These are phyloP conservation scores for Aquilaria yunnanensis DNA, from an alignment of 345 rosid genomes.

Conservation along the genomic window DNA sequence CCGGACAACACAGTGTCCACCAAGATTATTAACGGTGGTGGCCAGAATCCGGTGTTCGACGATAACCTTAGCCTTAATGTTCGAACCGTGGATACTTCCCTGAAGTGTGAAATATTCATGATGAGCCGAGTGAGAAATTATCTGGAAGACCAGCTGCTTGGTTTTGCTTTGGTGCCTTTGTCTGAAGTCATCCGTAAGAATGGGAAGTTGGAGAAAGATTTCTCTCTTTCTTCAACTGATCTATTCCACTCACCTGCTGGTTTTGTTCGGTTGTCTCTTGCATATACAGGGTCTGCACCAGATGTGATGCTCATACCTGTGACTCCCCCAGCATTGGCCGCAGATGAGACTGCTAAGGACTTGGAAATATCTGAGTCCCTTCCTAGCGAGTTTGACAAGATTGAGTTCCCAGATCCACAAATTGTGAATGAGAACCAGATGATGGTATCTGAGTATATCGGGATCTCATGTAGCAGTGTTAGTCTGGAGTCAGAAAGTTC, in stretches of 20 bases:
- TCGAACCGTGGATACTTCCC: conserved; percentile 54
- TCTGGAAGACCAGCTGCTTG: conserved; percentile 87
- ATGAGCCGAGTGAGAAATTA: conserved; percentile 93
- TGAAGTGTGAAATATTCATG: conserved; percentile 89
- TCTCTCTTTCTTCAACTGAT: conserved; percentile 86
- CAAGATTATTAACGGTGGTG: conserved; percentile 89
- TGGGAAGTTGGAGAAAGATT: conserved; percentile 76
- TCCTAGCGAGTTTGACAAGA: conserved; percentile 50
- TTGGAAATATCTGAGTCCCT: conserved; percentile 39
- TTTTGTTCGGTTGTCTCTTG: conserved; percentile 70
- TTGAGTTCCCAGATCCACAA: conserved; percentile 92
- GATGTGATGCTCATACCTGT: conserved; percentile 65
- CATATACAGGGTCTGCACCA: conserved; percentile 67
- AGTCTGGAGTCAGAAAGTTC: conserved; percentile 56
- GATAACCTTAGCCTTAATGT: conserved; percentile 57
- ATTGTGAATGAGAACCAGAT: conserved; percentile 76
- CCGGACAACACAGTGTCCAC: conserved; percentile 70
- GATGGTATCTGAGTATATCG: conserved; percentile 87
- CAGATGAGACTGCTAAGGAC: conserved; percentile 36
- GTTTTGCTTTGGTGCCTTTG: conserved; percentile 77
- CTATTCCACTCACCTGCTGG: conserved; percentile 93
- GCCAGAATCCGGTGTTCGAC: conserved; percentile 83
- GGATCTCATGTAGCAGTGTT: conserved; percentile 37
- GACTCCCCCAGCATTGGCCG: conserved; percentile 32
- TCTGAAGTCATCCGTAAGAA: conserved; percentile 62